Percentiles rank a stretch among this genome's conserved stretches.
Evolutionary conservation across 371 early-diverging fungal species (phyloP).

Genomic region (Apophysomyces variabilis): DNA sequence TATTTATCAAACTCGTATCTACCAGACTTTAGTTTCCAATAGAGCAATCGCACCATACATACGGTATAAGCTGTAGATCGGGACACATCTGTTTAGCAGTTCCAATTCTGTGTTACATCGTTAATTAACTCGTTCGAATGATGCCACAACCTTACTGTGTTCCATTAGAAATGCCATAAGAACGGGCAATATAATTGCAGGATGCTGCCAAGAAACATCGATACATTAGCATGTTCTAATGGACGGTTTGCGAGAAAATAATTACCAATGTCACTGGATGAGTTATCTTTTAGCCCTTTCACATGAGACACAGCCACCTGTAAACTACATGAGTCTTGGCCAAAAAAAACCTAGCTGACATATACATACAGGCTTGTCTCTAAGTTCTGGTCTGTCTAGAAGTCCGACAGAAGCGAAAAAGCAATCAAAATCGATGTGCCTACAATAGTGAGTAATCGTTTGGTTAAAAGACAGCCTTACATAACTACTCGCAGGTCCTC

Average conservation of each 20-base stretch:
- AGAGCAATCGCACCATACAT: conserved; percentile 16
- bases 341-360: background rate
- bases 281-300: conserved; percentile 30
- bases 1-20: conserved; percentile 85
- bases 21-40: background rate
- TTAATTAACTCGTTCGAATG: background rate
- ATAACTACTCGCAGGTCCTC: conserved; percentile 32
- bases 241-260: conserved; percentile 43
- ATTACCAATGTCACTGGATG: conserved; percentile 50
- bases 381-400: conserved; percentile 67
- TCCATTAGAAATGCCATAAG: conserved; percentile 74
- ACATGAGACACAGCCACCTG: conserved; percentile 51
- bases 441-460: conserved; percentile 27
- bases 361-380: conserved; percentile 63
- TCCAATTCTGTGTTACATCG: conserved; percentile 27
- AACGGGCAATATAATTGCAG: conserved; percentile 82
- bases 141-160: conserved; percentile 53
- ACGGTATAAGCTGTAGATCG: conserved; percentile 62
- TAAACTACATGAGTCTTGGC: background rate
- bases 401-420: conserved; percentile 89
- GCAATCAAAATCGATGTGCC: conserved; percentile 95
- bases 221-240: background rate
- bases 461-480: conserved; percentile 19
- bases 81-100: conserved; percentile 69
- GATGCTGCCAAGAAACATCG: conserved; percentile 53